Evolutionary conservation across 352 stramenopile species (phyloP).

Genomic region (Globisporangium radiosum): DNA sequence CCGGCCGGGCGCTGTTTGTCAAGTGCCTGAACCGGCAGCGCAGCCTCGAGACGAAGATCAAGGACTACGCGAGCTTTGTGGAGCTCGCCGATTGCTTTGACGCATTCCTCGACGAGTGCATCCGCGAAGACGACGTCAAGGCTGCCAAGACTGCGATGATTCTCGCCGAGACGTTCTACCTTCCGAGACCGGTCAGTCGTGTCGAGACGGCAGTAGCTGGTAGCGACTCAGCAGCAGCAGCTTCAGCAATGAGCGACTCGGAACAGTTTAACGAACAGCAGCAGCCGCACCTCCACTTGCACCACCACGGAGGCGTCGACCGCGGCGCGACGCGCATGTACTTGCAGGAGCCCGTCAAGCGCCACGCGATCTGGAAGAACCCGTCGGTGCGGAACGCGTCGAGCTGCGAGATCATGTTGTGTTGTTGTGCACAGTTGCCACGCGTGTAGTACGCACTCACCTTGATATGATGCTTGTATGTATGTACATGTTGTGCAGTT

Average conservation of each 20-base stretch:
- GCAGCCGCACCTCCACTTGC: constrained; percentile 1
- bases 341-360: constrained; percentile 79
- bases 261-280: constrained; percentile 7
- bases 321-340: constrained; percentile 61
- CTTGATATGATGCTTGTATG: background rate
- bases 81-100: constrained; percentile 60
- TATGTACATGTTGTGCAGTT: constrained; percentile 27
- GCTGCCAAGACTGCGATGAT: constrained; percentile 86
- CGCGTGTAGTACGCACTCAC: background rate
- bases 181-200: constrained; percentile 3
- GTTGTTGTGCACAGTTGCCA: too few species aligned
- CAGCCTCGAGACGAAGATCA: constrained; percentile 71
- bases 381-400: constrained; percentile 30
- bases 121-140: constrained; percentile 76
- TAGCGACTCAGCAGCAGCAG: constrained; percentile 3
- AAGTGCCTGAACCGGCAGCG: constrained; percentile 78
- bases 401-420: too few species aligned
- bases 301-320: constrained; percentile 9
- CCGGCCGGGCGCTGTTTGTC: constrained; percentile 65
- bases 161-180: constrained; percentile 78
- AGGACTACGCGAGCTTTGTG: constrained; percentile 50
- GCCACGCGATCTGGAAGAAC: constrained; percentile 80
- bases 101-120: constrained; percentile 66
- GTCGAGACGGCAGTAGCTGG: background rate
- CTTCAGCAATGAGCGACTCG: background rate